A percentile compares a stretch with the other conserved stretches of the same genome.
Conservation (phyloP, 2,329 filamentous ascomycete species). For the Xylariaceae sp. region DNA sequence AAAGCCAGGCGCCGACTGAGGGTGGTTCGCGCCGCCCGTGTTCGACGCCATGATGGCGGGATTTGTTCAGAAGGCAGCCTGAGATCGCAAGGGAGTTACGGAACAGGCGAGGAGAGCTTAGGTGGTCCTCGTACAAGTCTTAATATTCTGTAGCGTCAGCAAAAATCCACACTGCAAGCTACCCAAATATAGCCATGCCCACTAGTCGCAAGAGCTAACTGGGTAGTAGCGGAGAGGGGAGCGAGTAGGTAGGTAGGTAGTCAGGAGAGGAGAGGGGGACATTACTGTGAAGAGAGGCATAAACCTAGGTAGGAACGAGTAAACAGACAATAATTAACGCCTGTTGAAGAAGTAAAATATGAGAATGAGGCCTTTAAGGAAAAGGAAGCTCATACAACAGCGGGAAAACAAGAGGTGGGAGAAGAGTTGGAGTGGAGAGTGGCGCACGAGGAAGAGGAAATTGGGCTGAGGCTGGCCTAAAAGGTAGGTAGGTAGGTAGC, state of each 20-base stretch:
- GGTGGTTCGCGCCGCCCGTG: slow-evolving; percentile 54
- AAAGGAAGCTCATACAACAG: no score
- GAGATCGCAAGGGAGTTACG: neutral
- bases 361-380: no score
- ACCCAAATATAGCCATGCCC: neutral
- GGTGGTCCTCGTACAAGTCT: slow-evolving; percentile 4
- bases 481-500: no score
- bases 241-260: neutral
- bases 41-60: slow-evolving; percentile 35
- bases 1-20: slow-evolving; percentile 70
- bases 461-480: neutral
- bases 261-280: neutral
- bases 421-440: neutral
- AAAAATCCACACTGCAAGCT: neutral
- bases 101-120: neutral
- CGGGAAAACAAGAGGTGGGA: neutral
- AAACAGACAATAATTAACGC: neutral
- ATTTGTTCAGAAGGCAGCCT: neutral
- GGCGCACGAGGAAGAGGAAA: neutral
- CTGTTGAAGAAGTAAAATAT: neutral
- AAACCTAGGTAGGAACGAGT: no score
- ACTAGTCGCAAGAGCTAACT: neutral
- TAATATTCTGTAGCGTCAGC: slow-evolving; percentile 4
- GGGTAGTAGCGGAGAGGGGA: neutral
- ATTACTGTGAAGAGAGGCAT: neutral